phyloP scores from a whole-genome alignment of 2,329 filamentous ascomycete genomes.

The Ophiocordyceps camponoti-leonardi region DNA sequence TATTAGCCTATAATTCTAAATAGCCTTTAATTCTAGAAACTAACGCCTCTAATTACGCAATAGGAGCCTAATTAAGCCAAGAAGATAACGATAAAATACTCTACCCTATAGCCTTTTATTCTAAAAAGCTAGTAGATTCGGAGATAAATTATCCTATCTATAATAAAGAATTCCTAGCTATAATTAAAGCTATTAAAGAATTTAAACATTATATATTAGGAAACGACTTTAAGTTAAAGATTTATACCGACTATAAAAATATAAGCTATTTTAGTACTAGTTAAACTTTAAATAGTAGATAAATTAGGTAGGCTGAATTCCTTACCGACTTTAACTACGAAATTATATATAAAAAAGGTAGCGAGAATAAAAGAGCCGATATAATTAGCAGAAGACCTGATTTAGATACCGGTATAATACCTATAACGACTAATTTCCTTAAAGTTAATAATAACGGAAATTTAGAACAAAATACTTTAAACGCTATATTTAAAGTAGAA shows the following conservation, averaged over 20 bases:
- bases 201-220: background rate
- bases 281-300: background rate
- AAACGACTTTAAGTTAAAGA: background rate
- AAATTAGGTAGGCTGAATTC: background rate
- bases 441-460: background rate
- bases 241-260: background rate
- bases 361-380: background rate
- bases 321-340: background rate
- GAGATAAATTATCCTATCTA: conserved; percentile 10
- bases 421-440: background rate
- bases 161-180: conserved; percentile 9
- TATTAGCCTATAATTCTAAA: background rate
- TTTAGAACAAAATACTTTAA: background rate
- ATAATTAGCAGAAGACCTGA: background rate
- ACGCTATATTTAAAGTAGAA: background rate
- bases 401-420: background rate
- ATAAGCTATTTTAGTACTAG: background rate
- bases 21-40: background rate
- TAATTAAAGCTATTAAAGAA: conserved; percentile 8
- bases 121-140: conserved; percentile 1
- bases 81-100: conserved; percentile 4
- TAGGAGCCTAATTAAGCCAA: conserved; percentile 3
- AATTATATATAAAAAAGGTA: background rate
- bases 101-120: conserved; percentile 5
- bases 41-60: background rate